Evolutionary conservation across 2,329 filamentous ascomycete genomes (phyloP).

Genomic region (Pseudogymnoascus sp.): DNA sequence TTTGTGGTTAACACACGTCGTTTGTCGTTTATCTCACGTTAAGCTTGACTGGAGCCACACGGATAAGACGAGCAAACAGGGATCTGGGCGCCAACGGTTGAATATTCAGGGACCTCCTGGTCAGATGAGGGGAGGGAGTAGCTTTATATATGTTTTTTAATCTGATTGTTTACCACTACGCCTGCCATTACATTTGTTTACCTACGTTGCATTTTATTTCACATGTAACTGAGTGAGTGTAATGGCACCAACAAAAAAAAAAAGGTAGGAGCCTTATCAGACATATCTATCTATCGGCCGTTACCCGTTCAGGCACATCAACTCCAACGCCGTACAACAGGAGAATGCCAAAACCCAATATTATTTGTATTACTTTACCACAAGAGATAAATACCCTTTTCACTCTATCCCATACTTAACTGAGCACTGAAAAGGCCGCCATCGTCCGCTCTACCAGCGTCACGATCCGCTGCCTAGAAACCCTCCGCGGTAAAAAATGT

Average conservation of each 20-base stretch:
- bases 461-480: background rate
- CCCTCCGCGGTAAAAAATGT: background rate
- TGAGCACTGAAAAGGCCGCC: background rate
- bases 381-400: background rate
- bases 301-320: background rate
- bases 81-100: background rate
- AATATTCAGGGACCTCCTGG: background rate
- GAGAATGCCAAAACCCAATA: background rate
- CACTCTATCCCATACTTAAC: background rate
- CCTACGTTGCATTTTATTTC: background rate
- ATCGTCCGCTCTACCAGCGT: background rate
- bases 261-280: background rate
- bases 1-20: background rate
- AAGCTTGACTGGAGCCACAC: background rate
- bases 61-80: slow-evolving; percentile 6
- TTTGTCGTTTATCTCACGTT: background rate
- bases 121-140: background rate
- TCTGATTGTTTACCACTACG: background rate
- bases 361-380: no score
- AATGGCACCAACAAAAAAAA: background rate
- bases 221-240: no score
- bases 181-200: background rate
- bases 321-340: background rate
- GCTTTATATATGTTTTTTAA: background rate
- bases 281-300: background rate